These are phyloP conservation scores for Bonnemaisonia californica DNA, from an alignment of 31 red algal genomes.

Conservation along the genomic window DNA sequence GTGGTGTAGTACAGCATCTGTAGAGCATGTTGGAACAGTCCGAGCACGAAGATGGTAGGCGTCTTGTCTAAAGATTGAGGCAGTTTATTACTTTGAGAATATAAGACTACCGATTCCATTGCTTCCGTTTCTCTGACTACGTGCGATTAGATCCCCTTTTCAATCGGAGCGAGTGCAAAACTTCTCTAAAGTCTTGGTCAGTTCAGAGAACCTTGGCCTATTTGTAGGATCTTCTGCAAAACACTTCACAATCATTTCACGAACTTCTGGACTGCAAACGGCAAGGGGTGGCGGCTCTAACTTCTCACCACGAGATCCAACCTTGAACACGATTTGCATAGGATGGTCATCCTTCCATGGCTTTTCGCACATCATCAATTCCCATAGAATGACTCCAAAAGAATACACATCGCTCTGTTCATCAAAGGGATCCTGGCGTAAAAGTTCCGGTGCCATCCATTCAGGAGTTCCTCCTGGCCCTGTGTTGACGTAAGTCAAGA, in stretches of 20 bases:
- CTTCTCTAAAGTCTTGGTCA: constrained; percentile 41
- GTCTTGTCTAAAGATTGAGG: no score
- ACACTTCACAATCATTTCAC: constrained; percentile 55
- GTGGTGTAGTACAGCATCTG: no score
- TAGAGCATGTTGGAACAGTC: no score
- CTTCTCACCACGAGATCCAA: constrained; percentile 69
- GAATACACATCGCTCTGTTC: constrained; percentile 87
- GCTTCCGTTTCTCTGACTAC: no score
- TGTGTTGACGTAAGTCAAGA: constrained; percentile 60
- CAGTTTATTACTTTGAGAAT: no score
- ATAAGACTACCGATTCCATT: no score
- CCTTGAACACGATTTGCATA: constrained; percentile 84
- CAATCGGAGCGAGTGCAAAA: constrained; percentile 28
- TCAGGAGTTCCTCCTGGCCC: constrained; percentile 85
- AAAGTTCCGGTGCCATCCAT: constrained; percentile 90
- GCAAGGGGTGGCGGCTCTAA: constrained; percentile 57
- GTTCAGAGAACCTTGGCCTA: constrained; percentile 45
- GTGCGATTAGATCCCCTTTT: no score
- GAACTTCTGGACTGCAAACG: constrained; percentile 46
- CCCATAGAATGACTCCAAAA: constrained; percentile 90
- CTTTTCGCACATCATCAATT: constrained; percentile 87
- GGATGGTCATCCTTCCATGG: constrained; percentile 92
- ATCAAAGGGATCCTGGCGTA: constrained; percentile 82
- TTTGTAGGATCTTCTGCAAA: constrained; percentile 33
- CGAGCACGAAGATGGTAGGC: no score